Conservation (phyloP, 805 yeast species). For the Zygotorulaspora danielsina region DNA sequence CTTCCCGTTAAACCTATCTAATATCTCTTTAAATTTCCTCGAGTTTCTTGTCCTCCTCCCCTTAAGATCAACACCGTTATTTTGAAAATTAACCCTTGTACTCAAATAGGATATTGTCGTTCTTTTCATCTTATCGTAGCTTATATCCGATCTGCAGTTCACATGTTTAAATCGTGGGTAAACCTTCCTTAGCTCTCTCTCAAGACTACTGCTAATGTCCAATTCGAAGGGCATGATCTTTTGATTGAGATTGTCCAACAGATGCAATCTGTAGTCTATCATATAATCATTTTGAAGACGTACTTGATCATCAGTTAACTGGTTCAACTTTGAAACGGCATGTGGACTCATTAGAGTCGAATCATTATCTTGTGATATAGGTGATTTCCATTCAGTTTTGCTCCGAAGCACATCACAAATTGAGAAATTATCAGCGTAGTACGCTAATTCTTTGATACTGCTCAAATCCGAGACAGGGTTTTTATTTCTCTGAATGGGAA, state of each 20-base stretch:
- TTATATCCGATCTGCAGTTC: neutral
- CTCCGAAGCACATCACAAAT: conserved; percentile 18
- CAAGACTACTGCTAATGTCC: conserved; percentile 16
- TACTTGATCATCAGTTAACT: conserved; percentile 21
- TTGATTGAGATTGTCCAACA: conserved; percentile 15
- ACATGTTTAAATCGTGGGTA: conserved; percentile 1
- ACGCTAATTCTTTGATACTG: neutral
- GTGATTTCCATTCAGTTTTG: conserved; percentile 17
- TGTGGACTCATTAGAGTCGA: conserved; percentile 21
- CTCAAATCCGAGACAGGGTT: neutral
- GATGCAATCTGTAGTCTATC: conserved; percentile 27
- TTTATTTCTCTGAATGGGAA: conserved; percentile 3
- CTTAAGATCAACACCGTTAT: conserved; percentile 6
- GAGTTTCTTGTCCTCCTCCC: conserved; percentile 30
- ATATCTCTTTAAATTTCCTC: conserved; percentile 22
- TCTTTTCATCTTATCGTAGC: conserved; percentile 11
- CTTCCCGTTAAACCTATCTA: conserved; percentile 21
- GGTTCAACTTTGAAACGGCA: conserved; percentile 2
- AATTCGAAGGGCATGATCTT: conserved; percentile 26
- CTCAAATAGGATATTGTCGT: conserved; percentile 16
- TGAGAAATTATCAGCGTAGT: conserved; percentile 20
- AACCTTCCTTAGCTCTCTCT: conserved; percentile 3
- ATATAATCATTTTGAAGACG: conserved; percentile 26
- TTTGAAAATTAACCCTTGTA: conserved; percentile 14
- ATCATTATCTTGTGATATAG: conserved; percentile 23